Percentiles rank a stretch among this genome's conserved stretches.
phyloP scores from a whole-genome alignment of 176 grass and related monocot genomes.

The Alopecurus myosuroides region DNA sequence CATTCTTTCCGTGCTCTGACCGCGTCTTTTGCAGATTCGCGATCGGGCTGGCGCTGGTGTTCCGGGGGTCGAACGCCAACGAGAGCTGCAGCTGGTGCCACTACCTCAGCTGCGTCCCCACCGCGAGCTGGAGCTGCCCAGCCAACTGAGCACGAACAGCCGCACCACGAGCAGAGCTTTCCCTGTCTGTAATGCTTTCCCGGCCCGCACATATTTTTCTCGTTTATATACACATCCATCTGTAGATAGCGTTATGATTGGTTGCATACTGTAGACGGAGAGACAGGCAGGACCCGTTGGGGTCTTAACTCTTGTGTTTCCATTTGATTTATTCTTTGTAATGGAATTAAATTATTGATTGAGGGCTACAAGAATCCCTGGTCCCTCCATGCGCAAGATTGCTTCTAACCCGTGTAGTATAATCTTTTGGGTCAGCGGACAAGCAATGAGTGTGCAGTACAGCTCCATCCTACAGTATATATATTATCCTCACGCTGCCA shows the following conservation, averaged over 20 bases:
- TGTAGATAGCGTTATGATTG: slow-evolving; percentile 28
- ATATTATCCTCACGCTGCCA: background rate
- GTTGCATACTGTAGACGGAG: background rate
- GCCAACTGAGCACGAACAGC: slow-evolving; percentile 29
- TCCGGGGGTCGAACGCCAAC: slow-evolving; percentile 80
- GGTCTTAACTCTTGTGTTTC: slow-evolving; percentile 25
- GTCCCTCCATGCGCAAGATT: background rate
- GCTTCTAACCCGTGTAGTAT: background rate
- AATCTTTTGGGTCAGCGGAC: background rate
- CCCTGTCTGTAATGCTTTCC: too few species aligned
- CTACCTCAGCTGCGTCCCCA: slow-evolving; percentile 92
- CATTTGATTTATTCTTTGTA: slow-evolving; percentile 46
- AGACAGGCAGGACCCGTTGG: background rate
- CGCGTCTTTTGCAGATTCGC: slow-evolving; percentile 53
- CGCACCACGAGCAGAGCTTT: background rate
- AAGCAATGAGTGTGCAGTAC: background rate
- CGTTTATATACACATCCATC: background rate
- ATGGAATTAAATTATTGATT: slow-evolving; percentile 31
- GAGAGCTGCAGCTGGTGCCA: slow-evolving; percentile 86
- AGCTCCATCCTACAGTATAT: background rate
- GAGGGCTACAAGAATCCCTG: slow-evolving; percentile 6
- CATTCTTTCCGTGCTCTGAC: slow-evolving; percentile 23
- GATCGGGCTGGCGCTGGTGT: slow-evolving; percentile 61
- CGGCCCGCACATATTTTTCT: background rate
- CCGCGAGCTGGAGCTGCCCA: slow-evolving; percentile 58